These are phyloP conservation scores for Backusella mclennaniae DNA, from an alignment of 192 early-diverging fungal genomes.

Conservation along the genomic window DNA sequence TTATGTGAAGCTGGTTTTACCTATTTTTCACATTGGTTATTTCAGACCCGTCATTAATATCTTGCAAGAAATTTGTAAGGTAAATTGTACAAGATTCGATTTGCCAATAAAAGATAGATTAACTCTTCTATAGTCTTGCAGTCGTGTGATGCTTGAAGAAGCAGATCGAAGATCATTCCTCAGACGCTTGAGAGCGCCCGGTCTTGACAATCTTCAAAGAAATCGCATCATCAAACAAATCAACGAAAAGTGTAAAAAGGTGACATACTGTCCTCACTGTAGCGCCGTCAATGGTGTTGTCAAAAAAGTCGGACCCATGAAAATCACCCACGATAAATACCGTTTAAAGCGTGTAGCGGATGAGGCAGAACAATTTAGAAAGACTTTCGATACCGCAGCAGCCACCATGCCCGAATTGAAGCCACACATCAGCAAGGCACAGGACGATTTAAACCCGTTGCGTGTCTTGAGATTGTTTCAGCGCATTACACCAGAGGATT, in stretches of 20 bases:
- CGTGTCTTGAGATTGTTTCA: constrained; percentile 85
- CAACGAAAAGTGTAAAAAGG: constrained; percentile 88
- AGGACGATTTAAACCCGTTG: constrained; percentile 94
- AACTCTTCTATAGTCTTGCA: constrained; percentile 63
- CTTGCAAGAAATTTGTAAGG: constrained; percentile 97
- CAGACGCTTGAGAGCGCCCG: constrained; percentile 65
- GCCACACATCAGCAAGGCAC: constrained; percentile 75
- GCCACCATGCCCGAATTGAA: constrained; percentile 74
- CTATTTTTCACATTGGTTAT: constrained; percentile 98
- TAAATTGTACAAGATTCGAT: constrained; percentile 14
- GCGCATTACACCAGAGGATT: constrained; percentile 88
- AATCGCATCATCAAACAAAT: constrained; percentile 79
- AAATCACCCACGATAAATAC: constrained; percentile 95
- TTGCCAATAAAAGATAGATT: background rate
- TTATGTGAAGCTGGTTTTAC: constrained; percentile 86
- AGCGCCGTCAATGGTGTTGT: constrained; percentile 81
- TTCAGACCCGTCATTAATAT: constrained; percentile 87
- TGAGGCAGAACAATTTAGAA: constrained; percentile 71
- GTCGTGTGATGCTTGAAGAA: constrained; percentile 86
- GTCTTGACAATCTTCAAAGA: constrained; percentile 79
- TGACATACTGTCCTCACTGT: constrained; percentile 81
- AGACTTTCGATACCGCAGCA: constrained; percentile 73
- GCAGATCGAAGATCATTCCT: constrained; percentile 68
- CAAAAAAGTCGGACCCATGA: constrained; percentile 93
- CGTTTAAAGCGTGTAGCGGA: constrained; percentile 76